Conservation (phyloP, 2,329 filamentous ascomycete species). For the Diplodia corticola region DNA sequence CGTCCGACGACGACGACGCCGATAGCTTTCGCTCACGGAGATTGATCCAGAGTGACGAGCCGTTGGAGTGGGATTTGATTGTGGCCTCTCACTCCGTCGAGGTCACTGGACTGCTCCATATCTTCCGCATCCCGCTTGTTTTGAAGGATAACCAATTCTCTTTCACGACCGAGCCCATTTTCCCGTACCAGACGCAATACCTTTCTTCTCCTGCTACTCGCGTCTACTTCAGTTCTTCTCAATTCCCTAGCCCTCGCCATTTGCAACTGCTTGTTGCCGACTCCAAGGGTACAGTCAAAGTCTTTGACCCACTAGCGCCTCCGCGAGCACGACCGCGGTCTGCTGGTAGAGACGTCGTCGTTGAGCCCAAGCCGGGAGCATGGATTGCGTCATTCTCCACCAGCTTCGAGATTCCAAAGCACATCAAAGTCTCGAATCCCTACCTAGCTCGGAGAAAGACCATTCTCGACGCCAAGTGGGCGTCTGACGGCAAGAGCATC, state of each 20-base stretch:
- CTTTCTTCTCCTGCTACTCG: constrained; percentile 53
- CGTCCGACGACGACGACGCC: constrained; percentile 28
- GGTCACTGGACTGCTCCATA: constrained; percentile 41
- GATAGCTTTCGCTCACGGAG: constrained; percentile 15
- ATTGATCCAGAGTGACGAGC: constrained; percentile 28
- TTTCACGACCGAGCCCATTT: constrained; percentile 40
- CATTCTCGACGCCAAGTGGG: constrained; percentile 52
- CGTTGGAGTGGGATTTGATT: constrained; percentile 42
- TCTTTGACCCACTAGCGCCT: constrained; percentile 56
- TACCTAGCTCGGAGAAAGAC: constrained; percentile 46
- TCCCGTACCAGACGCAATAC: constrained; percentile 49
- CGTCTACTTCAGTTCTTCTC: constrained; percentile 56
- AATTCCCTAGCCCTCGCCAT: constrained; percentile 55
- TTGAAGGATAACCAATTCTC: constrained; percentile 37
- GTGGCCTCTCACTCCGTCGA: constrained; percentile 45
- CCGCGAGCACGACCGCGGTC: constrained; percentile 28
- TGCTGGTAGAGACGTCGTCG: constrained; percentile 25
- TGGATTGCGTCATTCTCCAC: constrained; percentile 38
- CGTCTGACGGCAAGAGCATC: constrained; percentile 47
- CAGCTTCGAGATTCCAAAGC: constrained; percentile 35
- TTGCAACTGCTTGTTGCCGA: constrained; percentile 58
- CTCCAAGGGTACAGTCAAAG: constrained; percentile 55
- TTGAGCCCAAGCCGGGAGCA: constrained; percentile 25
- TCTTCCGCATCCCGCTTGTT: constrained; percentile 43
- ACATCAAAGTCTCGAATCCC: constrained; percentile 29